phyloP scores from a whole-genome alignment of 371 early-diverging fungal genomes.

The Circinella umbellata region DNA sequence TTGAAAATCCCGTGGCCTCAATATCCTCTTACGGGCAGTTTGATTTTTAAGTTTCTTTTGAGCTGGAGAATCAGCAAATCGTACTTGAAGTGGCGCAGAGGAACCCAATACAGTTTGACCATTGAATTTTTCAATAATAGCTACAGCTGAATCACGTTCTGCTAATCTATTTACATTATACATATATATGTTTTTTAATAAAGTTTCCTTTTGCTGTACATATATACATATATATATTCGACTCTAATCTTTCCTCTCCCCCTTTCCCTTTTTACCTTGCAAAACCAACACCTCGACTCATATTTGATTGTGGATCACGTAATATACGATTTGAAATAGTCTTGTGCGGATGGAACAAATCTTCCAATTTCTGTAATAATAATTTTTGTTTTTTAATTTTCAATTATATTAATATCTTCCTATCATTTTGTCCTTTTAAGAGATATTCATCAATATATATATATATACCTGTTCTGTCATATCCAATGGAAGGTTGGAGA shows the following conservation, averaged over 20 bases:
- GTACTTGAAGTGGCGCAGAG: conserved; percentile 74
- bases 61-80: conserved; percentile 82
- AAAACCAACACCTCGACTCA: conserved; percentile 83
- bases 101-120: conserved; percentile 65
- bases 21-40: conserved; percentile 29
- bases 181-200: too few relatives aligned
- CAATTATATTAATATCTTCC: background rate
- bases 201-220: too few relatives aligned
- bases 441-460: background rate
- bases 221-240: background rate
- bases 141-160: conserved; percentile 68
- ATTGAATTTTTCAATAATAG: conserved; percentile 74
- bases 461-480: conserved; percentile 68
- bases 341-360: conserved; percentile 66
- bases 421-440: background rate
- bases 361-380: conserved; percentile 57
- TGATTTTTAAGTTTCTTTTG: conserved; percentile 78
- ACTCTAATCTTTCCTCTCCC: background rate
- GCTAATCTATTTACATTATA: conserved; percentile 54
- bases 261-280: conserved; percentile 56
- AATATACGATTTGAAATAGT: conserved; percentile 79
- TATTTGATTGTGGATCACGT: conserved; percentile 60
- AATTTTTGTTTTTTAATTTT: background rate
- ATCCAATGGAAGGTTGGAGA: conserved; percentile 81
- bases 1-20: conserved; percentile 42